phyloP scores from a whole-genome alignment of 2,329 filamentous ascomycete species.

The Myriangium duriaei region DNA sequence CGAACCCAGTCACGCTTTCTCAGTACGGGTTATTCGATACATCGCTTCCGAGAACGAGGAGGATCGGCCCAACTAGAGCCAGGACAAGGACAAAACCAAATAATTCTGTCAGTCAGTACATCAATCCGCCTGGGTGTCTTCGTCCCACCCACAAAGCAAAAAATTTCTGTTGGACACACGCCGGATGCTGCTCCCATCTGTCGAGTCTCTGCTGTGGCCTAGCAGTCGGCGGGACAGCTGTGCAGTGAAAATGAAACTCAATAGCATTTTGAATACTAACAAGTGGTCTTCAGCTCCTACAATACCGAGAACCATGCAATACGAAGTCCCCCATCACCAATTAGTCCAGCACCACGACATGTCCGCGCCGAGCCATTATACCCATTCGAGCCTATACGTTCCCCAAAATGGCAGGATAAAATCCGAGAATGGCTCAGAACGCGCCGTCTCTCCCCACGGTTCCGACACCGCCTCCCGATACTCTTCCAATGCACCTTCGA shows the following conservation, averaged over 20 bases:
- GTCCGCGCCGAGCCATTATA: constrained; percentile 18
- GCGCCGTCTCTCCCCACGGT: constrained; percentile 42
- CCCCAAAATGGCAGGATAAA: constrained; percentile 40
- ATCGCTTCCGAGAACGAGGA: neutral
- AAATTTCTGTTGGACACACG: neutral
- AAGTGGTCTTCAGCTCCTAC: constrained; percentile 19
- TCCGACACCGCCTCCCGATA: constrained; percentile 45
- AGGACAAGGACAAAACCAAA: constrained; percentile 2
- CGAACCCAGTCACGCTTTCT: neutral
- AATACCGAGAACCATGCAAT: constrained; percentile 25
- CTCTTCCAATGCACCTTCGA: constrained; percentile 42
- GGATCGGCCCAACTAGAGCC: constrained; percentile 2
- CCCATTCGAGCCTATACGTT: constrained; percentile 33
- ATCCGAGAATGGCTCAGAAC: constrained; percentile 48
- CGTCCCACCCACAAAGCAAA: constrained; percentile 1
- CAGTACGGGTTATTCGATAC: neutral
- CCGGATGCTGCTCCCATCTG: constrained; percentile 14
- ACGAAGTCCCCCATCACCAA: constrained; percentile 24
- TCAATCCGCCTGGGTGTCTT: constrained; percentile 8
- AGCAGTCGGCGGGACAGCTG: constrained; percentile 25
- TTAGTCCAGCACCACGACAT: constrained; percentile 17
- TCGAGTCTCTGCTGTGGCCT: constrained; percentile 14
- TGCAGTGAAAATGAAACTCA: constrained; percentile 24
- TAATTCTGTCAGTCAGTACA: constrained; percentile 10
- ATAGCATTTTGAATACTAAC: constrained; percentile 27